Evolutionary conservation across 2,329 filamentous ascomycete genomes (phyloP), one percentile per base, ranked within the genome.

Genomic region (Graphilbum sp.): DNA sequence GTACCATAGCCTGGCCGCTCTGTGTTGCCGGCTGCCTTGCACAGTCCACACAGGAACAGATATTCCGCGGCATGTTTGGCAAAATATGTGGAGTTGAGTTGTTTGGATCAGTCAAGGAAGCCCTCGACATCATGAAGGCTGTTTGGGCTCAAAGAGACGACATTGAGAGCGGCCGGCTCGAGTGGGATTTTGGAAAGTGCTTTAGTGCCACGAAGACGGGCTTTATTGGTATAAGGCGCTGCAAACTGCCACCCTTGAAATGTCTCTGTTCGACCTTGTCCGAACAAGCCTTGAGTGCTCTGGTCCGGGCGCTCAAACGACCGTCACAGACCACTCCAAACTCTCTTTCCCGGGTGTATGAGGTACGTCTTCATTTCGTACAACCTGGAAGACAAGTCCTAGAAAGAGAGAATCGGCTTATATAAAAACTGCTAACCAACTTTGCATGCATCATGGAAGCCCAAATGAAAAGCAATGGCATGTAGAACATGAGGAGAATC

Each of bases 41-140:
- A 8, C 56, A 54, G 2, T 51, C 53, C 0, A 55, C 56, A 17
- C 55, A 64, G 24, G 62, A 66, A 47, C 49, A 51, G 24, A 49
- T 53, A n/a, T 65, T 64, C 34, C 54, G 63, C 1, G 50, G 49
- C 4, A 53, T 67, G 48, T 54, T 61, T 3, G 47, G 45, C 10
- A 50, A 51, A 3, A 56, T 69, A 43, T 62, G 63, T 4, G 51
- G 59, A 2, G 43, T 66, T 4, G 55, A 56, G 37, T 52, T 63
- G 2, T 67, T 67, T 41, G 64, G 66, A 2, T 62, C 63, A 0
- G 51, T 63, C 15, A 55, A 52, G 39, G 58, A 62, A 38, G 61
- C 63, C 3, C 47, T 63, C 25, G 52, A 53, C 13, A 54, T 67
- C 18, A 63, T 67, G 60, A 61, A 66, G 46, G 53, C 50, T 23